Evolutionary conservation across 805 yeast species (phyloP), one percentile per base, ranked within the genome.

Genomic region (Pichia sporocuriosa): DNA sequence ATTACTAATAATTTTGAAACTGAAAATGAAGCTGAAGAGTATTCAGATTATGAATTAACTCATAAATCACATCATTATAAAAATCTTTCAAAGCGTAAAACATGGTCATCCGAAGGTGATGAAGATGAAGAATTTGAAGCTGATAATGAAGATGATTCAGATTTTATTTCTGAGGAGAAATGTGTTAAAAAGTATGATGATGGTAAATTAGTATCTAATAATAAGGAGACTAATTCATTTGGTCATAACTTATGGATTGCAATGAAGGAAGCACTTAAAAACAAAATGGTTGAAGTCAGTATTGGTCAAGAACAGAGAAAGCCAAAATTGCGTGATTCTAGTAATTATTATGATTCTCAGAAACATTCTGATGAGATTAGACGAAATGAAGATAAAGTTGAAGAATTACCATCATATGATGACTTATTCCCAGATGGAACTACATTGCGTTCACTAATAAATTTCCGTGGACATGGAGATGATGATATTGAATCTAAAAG

Each of bases 391-490:
- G 59, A 57, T 12, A 65, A 55, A 29, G 59, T 49, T 3, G 80
- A 76, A 22, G 70, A 64, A 17, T 68, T 84, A 49, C 94, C 94
- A 3, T 70, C 76, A 16, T 84, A 84, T 55, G 85, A 83, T 52
- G 94, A 84, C 45, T 67, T 84, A 31, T 84, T 77, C 67, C 94
- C 93, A 26, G 63, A 66, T 40, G 72, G 72, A 9, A 25, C 52
- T 2, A 55, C 63, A 4, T 40, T 50, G 23, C 51, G 58, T 29
- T 41, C 62, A 6, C 36, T 63, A 29, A 43, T 62, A 33, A 62
- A 57, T 40, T 58, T 58, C 44, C 43, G 49, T 19, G 53, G 61
- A 2, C 54, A 52, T 37, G 26, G 15, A 10, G 43, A 37, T 27
- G 56, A 50, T 10, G 45, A 44, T 42, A 44, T 26, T 4, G 15